A percentile compares a stretch with the other conserved stretches of the same genome.
Evolutionary conservation across 2,329 filamentous ascomycete species (phyloP).

Genomic region (Penicillium sp.): DNA sequence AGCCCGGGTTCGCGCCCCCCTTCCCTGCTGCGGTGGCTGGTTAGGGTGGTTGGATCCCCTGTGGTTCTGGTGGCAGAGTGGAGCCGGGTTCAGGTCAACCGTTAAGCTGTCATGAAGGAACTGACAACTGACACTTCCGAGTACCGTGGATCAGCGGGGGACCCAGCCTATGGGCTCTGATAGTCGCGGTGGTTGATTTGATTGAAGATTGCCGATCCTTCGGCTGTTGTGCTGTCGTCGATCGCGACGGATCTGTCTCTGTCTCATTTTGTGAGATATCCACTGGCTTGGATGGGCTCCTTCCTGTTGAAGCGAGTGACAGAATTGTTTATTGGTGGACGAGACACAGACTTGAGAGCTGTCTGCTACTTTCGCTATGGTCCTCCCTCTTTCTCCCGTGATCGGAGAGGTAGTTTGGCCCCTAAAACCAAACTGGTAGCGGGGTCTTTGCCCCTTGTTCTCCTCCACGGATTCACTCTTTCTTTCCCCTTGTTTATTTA

Average conservation of each 20-base stretch:
- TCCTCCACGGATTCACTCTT: background rate
- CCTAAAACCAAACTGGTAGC: background rate
- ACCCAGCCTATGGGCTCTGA: conserved; percentile 15
- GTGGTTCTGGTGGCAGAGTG: background rate
- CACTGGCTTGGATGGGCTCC: conserved; percentile 20
- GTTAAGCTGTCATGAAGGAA: conserved; percentile 21
- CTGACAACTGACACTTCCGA: conserved; percentile 9
- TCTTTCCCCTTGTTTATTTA: background rate
- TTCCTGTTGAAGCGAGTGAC: conserved; percentile 14
- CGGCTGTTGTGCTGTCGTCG: conserved; percentile 19
- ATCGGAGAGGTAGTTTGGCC: background rate
- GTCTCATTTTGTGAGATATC: conserved; percentile 16
- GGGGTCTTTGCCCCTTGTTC: conserved; percentile 2
- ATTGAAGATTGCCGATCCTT: conserved; percentile 35
- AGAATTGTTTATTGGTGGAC: background rate
- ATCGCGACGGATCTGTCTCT: conserved; percentile 27
- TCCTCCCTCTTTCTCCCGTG: background rate
- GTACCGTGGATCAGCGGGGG: conserved; percentile 18
- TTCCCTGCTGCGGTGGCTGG: background rate
- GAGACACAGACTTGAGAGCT: background rate
- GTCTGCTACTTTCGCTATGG: background rate
- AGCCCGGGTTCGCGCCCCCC: conserved; percentile 5
- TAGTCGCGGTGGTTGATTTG: conserved; percentile 27
- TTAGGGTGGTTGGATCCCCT: conserved; percentile 3
- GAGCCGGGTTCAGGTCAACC: conserved; percentile 6